These are phyloP conservation scores for Neophaeococcomyces mojaviensis DNA, from an alignment of 2,329 filamentous ascomycete species.

Conservation along the genomic window DNA sequence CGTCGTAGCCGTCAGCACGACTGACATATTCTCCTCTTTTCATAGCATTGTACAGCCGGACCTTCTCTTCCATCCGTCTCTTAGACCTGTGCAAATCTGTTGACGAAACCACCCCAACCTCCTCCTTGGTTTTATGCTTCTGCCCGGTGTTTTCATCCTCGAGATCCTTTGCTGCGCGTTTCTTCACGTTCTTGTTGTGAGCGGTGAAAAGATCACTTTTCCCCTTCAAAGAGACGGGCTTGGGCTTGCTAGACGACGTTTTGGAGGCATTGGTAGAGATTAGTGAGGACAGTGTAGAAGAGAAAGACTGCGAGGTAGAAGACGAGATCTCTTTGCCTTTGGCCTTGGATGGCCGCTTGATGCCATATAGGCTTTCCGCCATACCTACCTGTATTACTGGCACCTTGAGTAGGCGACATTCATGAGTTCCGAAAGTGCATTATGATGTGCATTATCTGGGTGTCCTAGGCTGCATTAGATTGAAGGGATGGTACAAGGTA, in stretches of 20 bases:
- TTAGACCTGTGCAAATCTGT: slow-evolving; percentile 58
- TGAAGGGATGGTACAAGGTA: too few species aligned
- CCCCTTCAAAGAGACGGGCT: slow-evolving; percentile 38
- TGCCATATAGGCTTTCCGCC: slow-evolving; percentile 70
- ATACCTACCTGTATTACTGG: slow-evolving; percentile 12
- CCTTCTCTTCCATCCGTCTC: slow-evolving; percentile 83
- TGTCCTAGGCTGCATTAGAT: too few species aligned
- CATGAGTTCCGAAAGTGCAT: too few species aligned
- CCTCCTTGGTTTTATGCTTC: slow-evolving; percentile 53
- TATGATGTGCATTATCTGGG: too few species aligned
- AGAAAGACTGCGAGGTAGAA: slow-evolving; percentile 72
- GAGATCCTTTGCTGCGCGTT: slow-evolving; percentile 55
- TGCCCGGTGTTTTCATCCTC: slow-evolving; percentile 50
- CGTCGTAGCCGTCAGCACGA: slow-evolving; percentile 28
- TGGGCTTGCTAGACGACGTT: slow-evolving; percentile 30
- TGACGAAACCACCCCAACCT: slow-evolving; percentile 55
- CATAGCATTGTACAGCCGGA: slow-evolving; percentile 77
- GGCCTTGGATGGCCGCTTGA: slow-evolving; percentile 58
- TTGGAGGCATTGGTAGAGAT: slow-evolving; percentile 53
- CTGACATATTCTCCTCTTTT: slow-evolving; percentile 77
- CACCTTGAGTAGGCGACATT: too few species aligned
- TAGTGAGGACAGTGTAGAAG: slow-evolving; percentile 76
- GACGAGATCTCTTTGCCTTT: slow-evolving; percentile 52
- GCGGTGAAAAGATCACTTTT: slow-evolving; percentile 64
- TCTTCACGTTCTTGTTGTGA: slow-evolving; percentile 56